phyloP scores from a whole-genome alignment of 1,284 basidiomycete species.

The Tilletia caries region DNA sequence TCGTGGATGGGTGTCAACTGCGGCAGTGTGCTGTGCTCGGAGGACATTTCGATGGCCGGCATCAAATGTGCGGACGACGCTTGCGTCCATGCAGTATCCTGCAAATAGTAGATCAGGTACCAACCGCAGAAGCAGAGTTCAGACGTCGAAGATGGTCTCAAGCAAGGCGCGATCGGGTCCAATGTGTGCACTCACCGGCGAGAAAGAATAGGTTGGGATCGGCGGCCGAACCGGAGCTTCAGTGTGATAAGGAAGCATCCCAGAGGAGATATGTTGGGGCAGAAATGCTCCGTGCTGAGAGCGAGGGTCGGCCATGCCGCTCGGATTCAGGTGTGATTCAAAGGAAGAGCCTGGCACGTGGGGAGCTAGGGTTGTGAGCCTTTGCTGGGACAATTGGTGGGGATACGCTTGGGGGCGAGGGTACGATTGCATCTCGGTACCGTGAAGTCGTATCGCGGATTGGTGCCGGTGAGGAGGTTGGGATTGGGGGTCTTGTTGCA shows the following conservation, averaged over 20 bases:
- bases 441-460: neutral
- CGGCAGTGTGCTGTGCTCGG: neutral
- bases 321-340: neutral
- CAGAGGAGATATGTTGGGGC: neutral
- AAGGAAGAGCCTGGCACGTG: neutral
- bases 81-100: constrained; percentile 6
- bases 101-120: neutral
- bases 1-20: constrained; percentile 3
- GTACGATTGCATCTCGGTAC: constrained; percentile 4
- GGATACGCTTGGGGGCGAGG: neutral
- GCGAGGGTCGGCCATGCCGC: neutral
- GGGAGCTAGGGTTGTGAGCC: neutral
- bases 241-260: neutral
- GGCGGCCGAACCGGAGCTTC: neutral
- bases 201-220: neutral
- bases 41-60: constrained; percentile 8
- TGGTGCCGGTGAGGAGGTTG: neutral
- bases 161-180: neutral
- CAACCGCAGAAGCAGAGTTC: neutral
- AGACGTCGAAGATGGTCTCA: neutral
- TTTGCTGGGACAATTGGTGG: neutral
- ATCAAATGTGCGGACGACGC: neutral
- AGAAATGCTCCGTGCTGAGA: neutral
- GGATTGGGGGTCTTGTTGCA: neutral
- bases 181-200: constrained; percentile 4